Evolutionary conservation across 306 rosid species (phyloP).

Genomic region (Dalbergia cochinchinensis): DNA sequence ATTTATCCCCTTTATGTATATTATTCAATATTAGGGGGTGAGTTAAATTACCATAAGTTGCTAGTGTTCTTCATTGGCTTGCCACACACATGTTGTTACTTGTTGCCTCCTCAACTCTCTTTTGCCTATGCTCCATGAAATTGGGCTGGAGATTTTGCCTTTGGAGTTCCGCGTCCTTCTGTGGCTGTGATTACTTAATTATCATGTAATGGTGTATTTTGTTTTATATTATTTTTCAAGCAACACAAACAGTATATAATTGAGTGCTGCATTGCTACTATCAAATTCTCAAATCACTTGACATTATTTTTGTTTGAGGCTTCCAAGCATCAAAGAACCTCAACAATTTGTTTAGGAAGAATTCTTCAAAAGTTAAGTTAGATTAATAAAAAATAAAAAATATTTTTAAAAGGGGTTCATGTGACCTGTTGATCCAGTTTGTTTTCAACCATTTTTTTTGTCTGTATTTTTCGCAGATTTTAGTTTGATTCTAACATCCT

Average conservation of each 20-base stretch:
- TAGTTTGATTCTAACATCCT: background rate
- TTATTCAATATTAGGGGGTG: slow-evolving; percentile 53
- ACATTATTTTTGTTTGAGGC: background rate
- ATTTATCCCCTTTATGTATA: slow-evolving; percentile 61
- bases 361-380: background rate
- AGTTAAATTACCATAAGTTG: slow-evolving; percentile 46
- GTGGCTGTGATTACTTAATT: background rate
- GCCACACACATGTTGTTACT: slow-evolving; percentile 35
- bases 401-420: background rate
- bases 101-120: slow-evolving; percentile 30
- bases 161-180: slow-evolving; percentile 14
- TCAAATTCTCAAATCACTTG: background rate
- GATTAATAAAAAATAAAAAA: background rate
- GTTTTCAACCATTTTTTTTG: background rate
- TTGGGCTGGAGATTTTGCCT: slow-evolving; percentile 36
- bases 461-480: slow-evolving; percentile 9
- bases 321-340: background rate
- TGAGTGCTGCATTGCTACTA: slow-evolving; percentile 8
- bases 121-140: slow-evolving; percentile 30
- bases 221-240: background rate
- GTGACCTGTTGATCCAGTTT: background rate
- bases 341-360: background rate
- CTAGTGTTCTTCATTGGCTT: slow-evolving; percentile 37
- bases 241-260: background rate
- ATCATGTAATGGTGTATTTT: slow-evolving; percentile 1